Evolutionary conservation across 306 rosid genomes (phyloP).

Genomic region (Quillaja saponaria): DNA sequence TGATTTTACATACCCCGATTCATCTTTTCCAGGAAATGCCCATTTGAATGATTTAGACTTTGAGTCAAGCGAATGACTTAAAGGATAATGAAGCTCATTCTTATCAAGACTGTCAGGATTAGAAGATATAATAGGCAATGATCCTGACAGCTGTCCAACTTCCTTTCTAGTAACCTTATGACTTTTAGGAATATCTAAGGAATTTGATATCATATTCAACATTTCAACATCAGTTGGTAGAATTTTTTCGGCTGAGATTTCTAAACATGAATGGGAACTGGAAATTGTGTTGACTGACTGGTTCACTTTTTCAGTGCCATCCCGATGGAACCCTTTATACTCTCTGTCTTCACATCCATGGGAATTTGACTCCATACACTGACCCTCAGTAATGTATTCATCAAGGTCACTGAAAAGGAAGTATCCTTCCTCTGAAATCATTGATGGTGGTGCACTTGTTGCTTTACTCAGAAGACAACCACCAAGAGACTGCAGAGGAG

Average conservation of each 20-base stretch:
- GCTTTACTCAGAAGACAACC: constrained; percentile 35
- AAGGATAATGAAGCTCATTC: constrained; percentile 34
- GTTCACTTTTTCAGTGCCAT: constrained; percentile 35
- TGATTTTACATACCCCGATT: constrained; percentile 31
- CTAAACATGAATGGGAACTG: constrained; percentile 31
- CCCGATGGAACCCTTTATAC: constrained; percentile 30
- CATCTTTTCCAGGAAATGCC: constrained; percentile 39
- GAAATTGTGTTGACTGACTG: constrained; percentile 21
- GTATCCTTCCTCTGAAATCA: constrained; percentile 50
- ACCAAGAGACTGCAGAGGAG: constrained; percentile 37
- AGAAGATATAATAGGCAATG: constrained; percentile 65
- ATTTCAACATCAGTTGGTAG: constrained; percentile 32
- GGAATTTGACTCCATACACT: constrained; percentile 36
- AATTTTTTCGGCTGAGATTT: constrained; percentile 25
- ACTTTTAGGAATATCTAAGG: constrained; percentile 49
- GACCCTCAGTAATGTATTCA: constrained; percentile 34
- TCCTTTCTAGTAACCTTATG: constrained; percentile 33
- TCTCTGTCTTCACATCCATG: constrained; percentile 38
- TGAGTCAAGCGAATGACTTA: constrained; percentile 66
- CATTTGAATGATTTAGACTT: constrained; percentile 36
- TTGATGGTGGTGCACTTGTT: constrained; percentile 28
- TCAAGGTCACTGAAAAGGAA: constrained; percentile 67
- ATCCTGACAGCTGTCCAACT: constrained; percentile 44
- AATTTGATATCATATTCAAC: constrained; percentile 38
- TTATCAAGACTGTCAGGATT: constrained; percentile 25